A percentile compares a stretch with the other conserved stretches of the same genome.
phyloP scores from a whole-genome alignment of 1,284 basidiomycete genomes.

The Mycosarcoma maydis region DNA sequence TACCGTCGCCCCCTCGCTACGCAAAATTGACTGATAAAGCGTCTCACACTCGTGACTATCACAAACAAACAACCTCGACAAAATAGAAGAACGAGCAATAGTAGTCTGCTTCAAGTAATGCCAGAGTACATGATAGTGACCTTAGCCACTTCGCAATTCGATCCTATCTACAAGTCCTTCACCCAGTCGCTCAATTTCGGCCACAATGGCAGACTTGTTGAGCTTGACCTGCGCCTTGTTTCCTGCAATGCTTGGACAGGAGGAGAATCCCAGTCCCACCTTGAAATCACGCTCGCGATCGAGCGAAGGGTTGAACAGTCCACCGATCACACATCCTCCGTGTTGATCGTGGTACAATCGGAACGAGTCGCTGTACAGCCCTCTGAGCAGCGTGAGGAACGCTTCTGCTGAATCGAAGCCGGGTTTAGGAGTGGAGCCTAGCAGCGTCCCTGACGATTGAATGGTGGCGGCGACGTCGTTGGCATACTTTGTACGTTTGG shows the following conservation, averaged over 20 bases:
- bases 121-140: too few species aligned
- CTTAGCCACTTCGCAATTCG: conserved; percentile 15
- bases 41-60: too few species aligned
- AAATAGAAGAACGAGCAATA: too few species aligned
- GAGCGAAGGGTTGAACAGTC: conserved; percentile 82
- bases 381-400: conserved; percentile 74
- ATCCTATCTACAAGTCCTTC: conserved; percentile 73
- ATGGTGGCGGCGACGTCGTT: conserved; percentile 66
- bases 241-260: conserved; percentile 67
- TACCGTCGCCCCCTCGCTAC: too few species aligned
- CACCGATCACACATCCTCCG: conserved; percentile 81
- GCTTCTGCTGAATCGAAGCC: conserved; percentile 80
- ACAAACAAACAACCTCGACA: too few species aligned
- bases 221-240: conserved; percentile 70
- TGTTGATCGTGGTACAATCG: conserved; percentile 85
- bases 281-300: conserved; percentile 74
- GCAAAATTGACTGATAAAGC: too few species aligned
- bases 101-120: background rate
- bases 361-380: conserved; percentile 80
- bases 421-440: conserved; percentile 43
- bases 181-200: conserved; percentile 83
- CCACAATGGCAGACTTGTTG: conserved; percentile 77
- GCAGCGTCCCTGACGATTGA: conserved; percentile 47
- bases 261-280: conserved; percentile 79
- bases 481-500: conserved; percentile 69